These are phyloP conservation scores for Chenopodium album DNA, from an alignment of 148 eudicot species.

Conservation along the genomic window DNA sequence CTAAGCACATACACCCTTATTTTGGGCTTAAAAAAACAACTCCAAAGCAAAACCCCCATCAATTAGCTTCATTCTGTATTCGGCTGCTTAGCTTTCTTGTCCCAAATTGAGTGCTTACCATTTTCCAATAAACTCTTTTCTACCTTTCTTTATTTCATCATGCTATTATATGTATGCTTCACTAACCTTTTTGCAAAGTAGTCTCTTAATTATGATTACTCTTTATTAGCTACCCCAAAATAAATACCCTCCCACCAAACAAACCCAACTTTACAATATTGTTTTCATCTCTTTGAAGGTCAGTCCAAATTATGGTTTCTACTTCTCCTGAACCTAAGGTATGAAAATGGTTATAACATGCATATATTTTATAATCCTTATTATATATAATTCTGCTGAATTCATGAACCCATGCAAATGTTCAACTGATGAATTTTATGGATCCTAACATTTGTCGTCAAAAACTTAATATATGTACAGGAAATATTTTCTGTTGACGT, in stretches of 20 bases:
- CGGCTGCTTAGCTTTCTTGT: conserved; percentile 7
- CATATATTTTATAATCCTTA: neutral
- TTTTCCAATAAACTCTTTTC: conserved; percentile 7
- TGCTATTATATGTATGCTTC: conserved; percentile 20
- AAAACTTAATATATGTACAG: conserved; percentile 7
- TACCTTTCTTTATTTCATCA: conserved; percentile 11
- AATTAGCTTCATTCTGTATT: conserved; percentile 9
- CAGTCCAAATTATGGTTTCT: conserved; percentile 24
- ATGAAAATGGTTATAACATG: neutral
- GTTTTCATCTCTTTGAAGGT: conserved; percentile 1
- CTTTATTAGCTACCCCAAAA: neutral
- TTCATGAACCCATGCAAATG: neutral
- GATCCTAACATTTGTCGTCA: neutral
- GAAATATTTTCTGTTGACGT: conserved; percentile 23
- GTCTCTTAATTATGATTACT: neutral
- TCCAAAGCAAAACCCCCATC: neutral
- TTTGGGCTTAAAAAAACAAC: neutral
- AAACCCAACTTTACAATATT: conserved; percentile 1
- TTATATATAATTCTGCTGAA: no score
- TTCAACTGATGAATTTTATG: neutral
- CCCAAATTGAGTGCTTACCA: conserved; percentile 18
- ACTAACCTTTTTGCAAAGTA: neutral
- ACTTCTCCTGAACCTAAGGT: conserved; percentile 28
- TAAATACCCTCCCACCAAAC: neutral
- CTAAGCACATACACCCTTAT: no score